A percentile compares a stretch with the other conserved stretches of the same genome.
phyloP scores from a whole-genome alignment of 2,329 filamentous ascomycete genomes.

The Fusarium nodosum region DNA sequence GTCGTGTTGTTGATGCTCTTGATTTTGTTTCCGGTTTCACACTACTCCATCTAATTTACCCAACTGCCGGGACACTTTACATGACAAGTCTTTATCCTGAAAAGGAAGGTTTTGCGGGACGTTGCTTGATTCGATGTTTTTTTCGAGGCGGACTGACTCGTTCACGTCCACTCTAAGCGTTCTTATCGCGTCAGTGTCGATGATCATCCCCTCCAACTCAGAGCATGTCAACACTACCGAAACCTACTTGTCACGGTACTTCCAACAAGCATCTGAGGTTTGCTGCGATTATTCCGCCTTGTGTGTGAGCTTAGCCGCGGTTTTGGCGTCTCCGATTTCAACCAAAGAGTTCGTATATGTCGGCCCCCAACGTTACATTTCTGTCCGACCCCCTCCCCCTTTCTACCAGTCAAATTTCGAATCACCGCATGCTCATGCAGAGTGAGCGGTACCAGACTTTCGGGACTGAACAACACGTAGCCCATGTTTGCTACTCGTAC shows the following conservation, averaged over 20 bases:
- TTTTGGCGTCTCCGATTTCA: conserved; percentile 43
- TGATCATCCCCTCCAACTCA: conserved; percentile 28
- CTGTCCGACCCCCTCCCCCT: conserved; percentile 24
- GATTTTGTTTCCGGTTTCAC: conserved; percentile 44
- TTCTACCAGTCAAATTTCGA: conserved; percentile 39
- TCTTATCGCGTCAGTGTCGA: conserved; percentile 38
- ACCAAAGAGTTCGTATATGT: conserved; percentile 48
- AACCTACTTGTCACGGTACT: conserved; percentile 15
- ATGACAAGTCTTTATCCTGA: conserved; percentile 29
- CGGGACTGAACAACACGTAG: conserved; percentile 46
- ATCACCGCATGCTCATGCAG: conserved; percentile 45
- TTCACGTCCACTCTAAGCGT: conserved; percentile 49
- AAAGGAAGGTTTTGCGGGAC: conserved; percentile 38
- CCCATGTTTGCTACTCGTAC: conserved; percentile 42
- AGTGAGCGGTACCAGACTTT: conserved; percentile 51
- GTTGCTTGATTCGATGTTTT: conserved; percentile 23
- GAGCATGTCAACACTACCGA: conserved; percentile 28
- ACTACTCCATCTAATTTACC: conserved; percentile 44
- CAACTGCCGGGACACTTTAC: conserved; percentile 38
- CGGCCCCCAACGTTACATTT: conserved; percentile 34
- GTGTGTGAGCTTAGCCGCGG: conserved; percentile 40
- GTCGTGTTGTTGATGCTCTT: conserved; percentile 27
- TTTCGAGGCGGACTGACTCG: conserved; percentile 28
- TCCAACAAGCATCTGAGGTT: conserved; percentile 15
- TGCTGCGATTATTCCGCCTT: conserved; percentile 44